Evolutionary conservation across 805 yeast species (phyloP), one percentile per base, ranked within the genome.

Genomic region (Naumovozyma castellii): DNA sequence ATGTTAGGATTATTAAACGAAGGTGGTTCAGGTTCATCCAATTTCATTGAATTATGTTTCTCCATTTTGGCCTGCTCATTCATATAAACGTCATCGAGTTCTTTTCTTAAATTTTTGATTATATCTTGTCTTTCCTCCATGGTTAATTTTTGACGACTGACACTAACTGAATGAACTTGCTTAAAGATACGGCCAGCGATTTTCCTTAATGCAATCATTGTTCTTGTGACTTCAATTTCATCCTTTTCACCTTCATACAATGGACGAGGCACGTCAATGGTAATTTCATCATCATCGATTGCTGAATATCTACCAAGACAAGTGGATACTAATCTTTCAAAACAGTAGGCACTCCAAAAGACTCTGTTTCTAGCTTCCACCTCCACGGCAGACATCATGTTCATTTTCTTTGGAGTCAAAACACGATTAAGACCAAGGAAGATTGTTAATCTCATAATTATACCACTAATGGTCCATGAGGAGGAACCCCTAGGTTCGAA

Each of bases 381-480:
- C 35, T 70, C 71, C 35, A 49, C 51, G 2, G 51, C 53, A 17
- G 61, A 50, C 53, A 57, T 49, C 16, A 42, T 51, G 40, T 48
- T 57, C 39, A 56, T 50, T 37, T 59, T 63, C 13, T 46, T 50
- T 4, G 53, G 41, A 2, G 57, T 41, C 2, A 66, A 40, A 19
- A 56, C 62, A 38, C 72, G 65, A 47, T 74, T 70, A 22, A 74
- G 51, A 2, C 77, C 76, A 19, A 73, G 44, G 10, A 70, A 66
- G 13, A 72, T 52, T 0, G 68, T 62, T 36, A 71, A 43, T 46
- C 79, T 53, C 45, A 69, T 59, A 22, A 72, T 56, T 17, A 71
- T 50, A 1, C 79, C 76, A 39, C 69, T 67, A 17, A 73, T 61
- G 30, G 72, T 69, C 80, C 78, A 73, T 1, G 77, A 64, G 18